phyloP scores from a whole-genome alignment of 805 yeast species.

The Teunomyces atbi region DNA sequence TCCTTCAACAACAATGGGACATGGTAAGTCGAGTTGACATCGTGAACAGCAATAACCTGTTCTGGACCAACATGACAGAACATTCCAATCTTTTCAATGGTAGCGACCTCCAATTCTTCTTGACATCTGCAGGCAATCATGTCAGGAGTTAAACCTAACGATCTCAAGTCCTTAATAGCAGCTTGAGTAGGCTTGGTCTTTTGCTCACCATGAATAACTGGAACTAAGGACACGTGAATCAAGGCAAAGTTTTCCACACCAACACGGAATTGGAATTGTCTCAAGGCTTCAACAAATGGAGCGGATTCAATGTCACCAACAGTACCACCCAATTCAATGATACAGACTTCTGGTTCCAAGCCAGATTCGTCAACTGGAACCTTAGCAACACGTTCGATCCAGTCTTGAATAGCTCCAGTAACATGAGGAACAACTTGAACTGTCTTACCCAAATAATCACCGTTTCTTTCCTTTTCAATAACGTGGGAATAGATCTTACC shows the following conservation, averaged over 20 bases:
- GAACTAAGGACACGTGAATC: slow-evolving; percentile 95
- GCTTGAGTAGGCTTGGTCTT: slow-evolving; percentile 99
- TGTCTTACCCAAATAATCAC: slow-evolving; percentile 98
- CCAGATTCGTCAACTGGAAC: slow-evolving; percentile 91
- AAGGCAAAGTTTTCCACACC: slow-evolving; percentile 92
- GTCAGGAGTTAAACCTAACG: slow-evolving; percentile 92
- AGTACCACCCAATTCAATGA: slow-evolving; percentile 97
- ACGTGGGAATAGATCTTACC: slow-evolving; percentile 96
- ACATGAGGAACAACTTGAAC: slow-evolving; percentile 99
- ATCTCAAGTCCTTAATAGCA: slow-evolving; percentile 94
- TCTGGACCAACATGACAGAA: slow-evolving; percentile 99
- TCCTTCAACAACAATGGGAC: slow-evolving; percentile 89
- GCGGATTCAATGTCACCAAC: slow-evolving; percentile 99
- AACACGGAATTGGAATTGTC: slow-evolving; percentile 98
- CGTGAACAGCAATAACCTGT: slow-evolving; percentile 95
- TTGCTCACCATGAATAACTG: slow-evolving; percentile 98
- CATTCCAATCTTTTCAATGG: slow-evolving; percentile 97
- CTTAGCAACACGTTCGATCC: slow-evolving; percentile 92
- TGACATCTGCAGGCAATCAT: slow-evolving; percentile 98
- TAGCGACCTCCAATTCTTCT: slow-evolving; percentile 72
- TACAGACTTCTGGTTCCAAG: slow-evolving; percentile 91
- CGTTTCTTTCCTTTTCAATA: slow-evolving; percentile 90
- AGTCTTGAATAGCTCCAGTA: slow-evolving; percentile 95
- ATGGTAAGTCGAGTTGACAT: slow-evolving; percentile 94
- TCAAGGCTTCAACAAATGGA: slow-evolving; percentile 96